Conservation (phyloP, 805 yeast species). For the Trichomonascus vanleenenianus region DNA sequence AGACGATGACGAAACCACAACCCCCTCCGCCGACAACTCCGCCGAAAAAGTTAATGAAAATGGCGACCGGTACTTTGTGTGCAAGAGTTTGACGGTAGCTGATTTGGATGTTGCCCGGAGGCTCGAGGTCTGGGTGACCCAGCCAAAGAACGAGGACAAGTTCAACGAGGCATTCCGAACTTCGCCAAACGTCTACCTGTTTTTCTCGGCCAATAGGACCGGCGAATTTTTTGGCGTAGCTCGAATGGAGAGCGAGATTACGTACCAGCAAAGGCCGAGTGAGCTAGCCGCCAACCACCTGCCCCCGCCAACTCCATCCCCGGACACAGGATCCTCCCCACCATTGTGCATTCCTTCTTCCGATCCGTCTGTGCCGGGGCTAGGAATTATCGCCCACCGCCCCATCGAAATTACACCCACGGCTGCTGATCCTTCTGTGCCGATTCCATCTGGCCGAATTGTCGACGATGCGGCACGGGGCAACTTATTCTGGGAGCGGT, state of each 20-base stretch:
- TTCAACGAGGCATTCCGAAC: slow-evolving; percentile 31
- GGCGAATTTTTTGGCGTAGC: slow-evolving; percentile 36
- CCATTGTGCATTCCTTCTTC: background rate
- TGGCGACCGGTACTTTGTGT: slow-evolving; percentile 28
- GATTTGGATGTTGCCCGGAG: slow-evolving; percentile 31
- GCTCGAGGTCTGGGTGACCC: slow-evolving; percentile 34
- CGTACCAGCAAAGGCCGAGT: background rate
- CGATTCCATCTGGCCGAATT: slow-evolving; percentile 19
- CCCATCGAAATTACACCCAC: slow-evolving; percentile 9
- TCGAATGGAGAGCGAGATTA: slow-evolving; percentile 23
- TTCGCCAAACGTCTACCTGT: slow-evolving; percentile 30
- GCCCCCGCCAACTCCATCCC: background rate
- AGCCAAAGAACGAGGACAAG: slow-evolving; percentile 31
- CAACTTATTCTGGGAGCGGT: slow-evolving; percentile 33
- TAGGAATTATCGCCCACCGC: background rate
- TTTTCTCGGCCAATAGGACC: slow-evolving; percentile 35
- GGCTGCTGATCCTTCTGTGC: slow-evolving; percentile 9
- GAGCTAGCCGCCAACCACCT: background rate
- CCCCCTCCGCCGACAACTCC: background rate
- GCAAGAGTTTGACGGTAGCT: slow-evolving; percentile 33
- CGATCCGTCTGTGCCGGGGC: background rate
- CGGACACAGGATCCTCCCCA: background rate
- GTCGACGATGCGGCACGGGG: slow-evolving; percentile 28
- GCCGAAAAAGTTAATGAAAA: background rate
- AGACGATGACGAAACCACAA: background rate